Base-by-base conservation (phyloP, 139 green algal species). In the Micractinium conductrix region DNA sequence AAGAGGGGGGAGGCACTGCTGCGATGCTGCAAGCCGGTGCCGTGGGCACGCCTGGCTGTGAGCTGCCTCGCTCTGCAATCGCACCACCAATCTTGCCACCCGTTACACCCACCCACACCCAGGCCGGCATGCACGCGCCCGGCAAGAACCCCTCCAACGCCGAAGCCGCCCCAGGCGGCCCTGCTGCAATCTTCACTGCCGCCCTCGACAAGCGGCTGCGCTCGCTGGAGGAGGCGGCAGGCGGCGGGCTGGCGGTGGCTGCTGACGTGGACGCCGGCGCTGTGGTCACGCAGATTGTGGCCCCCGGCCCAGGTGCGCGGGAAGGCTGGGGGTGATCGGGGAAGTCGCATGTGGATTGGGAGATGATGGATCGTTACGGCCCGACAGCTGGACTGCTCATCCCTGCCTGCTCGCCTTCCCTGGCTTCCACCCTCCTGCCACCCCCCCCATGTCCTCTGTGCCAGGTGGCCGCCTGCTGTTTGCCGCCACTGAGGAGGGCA, bases 191-290 rank as follows among this genome's bases (percentile, higher is more conserved):
- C 45, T 95, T 94, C 50, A 91, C 87, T 58, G 83, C 87, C 55
- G 78, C 93, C 19, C 91, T 84, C 16, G 95, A 98, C 86, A 88
- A 79, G 78, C 96, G 93, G 89, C 93, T 98, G 78, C 96, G 96
- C 53, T 89, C 97, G 87, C 86, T 98, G 80, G 95, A 98, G 80
- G 95, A 96, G 65, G 78, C 68, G 50, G 53, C 65, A 28, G 88
- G 89, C 33, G 76, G 88, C 17, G 93, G 93, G 63, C 94, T 90
- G 17, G 91, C 94, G 85, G 89, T 97, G 67, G 91, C 74, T 33
- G 92, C 93, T 79, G 95, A 98, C 84, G 79, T 97, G 30, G 91
- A 96, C 60, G 92, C 92, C 0, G 91, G 87, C 28, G 85, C 81
- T 1, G 78, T 88, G 35, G 72, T 96, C 38, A 94, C 90, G 9